Base-by-base conservation (phyloP, 805 yeast species). In the Lipomyces orientalis region DNA sequence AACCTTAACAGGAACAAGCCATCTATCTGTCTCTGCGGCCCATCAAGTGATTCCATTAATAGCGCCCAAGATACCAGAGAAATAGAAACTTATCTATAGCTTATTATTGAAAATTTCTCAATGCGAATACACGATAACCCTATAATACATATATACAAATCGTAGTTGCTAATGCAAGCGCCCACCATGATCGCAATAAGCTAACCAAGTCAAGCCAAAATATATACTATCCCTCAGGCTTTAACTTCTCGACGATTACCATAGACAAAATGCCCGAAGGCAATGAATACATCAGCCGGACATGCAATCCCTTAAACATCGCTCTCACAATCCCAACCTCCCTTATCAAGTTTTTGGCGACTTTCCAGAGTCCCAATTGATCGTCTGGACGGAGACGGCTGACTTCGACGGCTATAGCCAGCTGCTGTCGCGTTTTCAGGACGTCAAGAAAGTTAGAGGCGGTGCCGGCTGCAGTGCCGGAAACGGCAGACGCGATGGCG, bases 341-440 rank as follows among this genome's bases (percentile, higher is more conserved):
- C 14, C 68, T 68, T 25, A 81, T 69, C 51, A 81, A 71, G 65
- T 79, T 81, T 31, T 67, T 61, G n/a, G 79, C 80, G 12, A 81
- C 81, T 35, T 70, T 63, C 54, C 71, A 54, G 12, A 81, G 76
- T 29, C 83, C 81, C 59, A 64, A 69, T 16, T 71, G 72, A 64
- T 81, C 83, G 39, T 77, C 78, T 0, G 83, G 83, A 22, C 83
- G 75, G 61, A 81, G 65, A 5, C 69, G 61, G 0, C 77, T 69
- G 52, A 81, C 77, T 66, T 81, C 83, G 6, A 78, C 79, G 1
- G 83, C 78, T 54, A 76, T 77, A 5, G 83, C 82, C 52, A 81
- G 76, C 75, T 81, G 83, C 71, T 81, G 83, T 16, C 83, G 73
- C n/a, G 83, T 81, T 66, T 81, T 81, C 46, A 81, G 74, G 6